Base-by-base conservation (phyloP, 805 yeast genomes). In the Metschnikowia anglica region DNA sequence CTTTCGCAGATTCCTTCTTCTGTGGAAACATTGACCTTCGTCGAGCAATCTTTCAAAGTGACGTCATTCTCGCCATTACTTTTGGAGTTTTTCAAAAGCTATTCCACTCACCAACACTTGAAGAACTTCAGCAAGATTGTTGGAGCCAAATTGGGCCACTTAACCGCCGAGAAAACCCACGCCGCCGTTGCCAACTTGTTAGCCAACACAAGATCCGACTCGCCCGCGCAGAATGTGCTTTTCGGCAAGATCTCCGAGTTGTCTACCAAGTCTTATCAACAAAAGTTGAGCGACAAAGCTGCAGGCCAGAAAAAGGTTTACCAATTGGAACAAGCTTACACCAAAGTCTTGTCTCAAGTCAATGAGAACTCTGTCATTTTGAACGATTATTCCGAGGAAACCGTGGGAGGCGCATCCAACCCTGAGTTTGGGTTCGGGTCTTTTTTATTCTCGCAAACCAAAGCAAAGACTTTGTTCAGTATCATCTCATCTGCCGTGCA, bases 351-450 rank as follows among this genome's bases (percentile, higher is more conserved):
- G 52, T 63, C 75, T 36, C 96, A 89, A 63, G 72, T 87, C 6
- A 83, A 81, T 58, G 48, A 39, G 17, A 71, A 77, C 41, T 68
- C 86, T 47, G 70, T 75, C 39, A 64, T 89, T 27, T 70, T 85
- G 60, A 84, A 88, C 63, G 81, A 81, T 41, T 77, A 64, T 51
- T 54, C 73, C 13, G 70, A 75, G 18, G 65, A 67, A 26, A 67
- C 72, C 33, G 66, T 70, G 39, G 77, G 79, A 3, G 39, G 46
- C 11, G 63, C 66, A 25, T 58, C 80, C 15, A 77, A 80, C 39
- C 98, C 97, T 18, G 97, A 89, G 65, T 90, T 70, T 58, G 96
- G 97, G 7, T 87, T 77, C 53, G 98, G 98, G 62, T 67, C 78
- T 20, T 88, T 73, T 59, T 64, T 89, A 53, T 77, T 75, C 39